Base-by-base conservation (phyloP, 176 grass and related monocot genomes). In the Aegilops speltoides region DNA sequence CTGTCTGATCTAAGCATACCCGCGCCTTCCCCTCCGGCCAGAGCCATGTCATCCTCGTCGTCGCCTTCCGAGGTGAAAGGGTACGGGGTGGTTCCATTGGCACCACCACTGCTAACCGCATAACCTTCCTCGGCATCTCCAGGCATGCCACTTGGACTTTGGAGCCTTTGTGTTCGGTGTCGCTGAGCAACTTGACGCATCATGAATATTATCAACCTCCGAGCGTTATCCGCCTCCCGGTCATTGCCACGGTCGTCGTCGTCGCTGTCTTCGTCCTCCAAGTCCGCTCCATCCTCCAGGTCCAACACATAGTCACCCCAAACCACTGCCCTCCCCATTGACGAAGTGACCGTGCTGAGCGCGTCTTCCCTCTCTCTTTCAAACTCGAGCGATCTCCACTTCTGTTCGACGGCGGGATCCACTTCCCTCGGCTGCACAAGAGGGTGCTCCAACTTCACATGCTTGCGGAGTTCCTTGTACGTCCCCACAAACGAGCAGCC, bases 391-490 rank as follows among this genome's bases (percentile, higher is more conserved):
- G 76, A 89, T 80, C 90, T 91, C 96, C 96, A 98, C 81, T 96
- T 96, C 78, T 98, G 93, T 71, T 98, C 96, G 41, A 94, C 76
- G 12, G 17, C 77, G 1, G 94, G 97, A 79, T 99, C 94, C 64
- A 96, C 92, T 88, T 94, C 92, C 57, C 73, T 89, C 70, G 94
- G 97, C 85, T 93, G 94, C 52, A 87, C 87, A 68, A 91, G 93
- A 62, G 97, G 92, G 73, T 99, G 97, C 66, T 96, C 97, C 1
- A 80, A 83, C 67, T 87, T 93, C 64, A 96, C 94, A 85, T 99
- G 97, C 87, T 94, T 96, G 52, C 89, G 84, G 66, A 99, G 93
- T 83, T 99, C 97, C 82, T 94, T 93, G 71, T 99, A 99, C 24
- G 92, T 90, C 28, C 97, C 97, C 10, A 93, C 78, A 66, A 96